A percentile compares a stretch with the other conserved stretches of the same genome.
phyloP scores from a whole-genome alignment of 2,329 filamentous ascomycete species.

The Aspergillus fumigatus region DNA sequence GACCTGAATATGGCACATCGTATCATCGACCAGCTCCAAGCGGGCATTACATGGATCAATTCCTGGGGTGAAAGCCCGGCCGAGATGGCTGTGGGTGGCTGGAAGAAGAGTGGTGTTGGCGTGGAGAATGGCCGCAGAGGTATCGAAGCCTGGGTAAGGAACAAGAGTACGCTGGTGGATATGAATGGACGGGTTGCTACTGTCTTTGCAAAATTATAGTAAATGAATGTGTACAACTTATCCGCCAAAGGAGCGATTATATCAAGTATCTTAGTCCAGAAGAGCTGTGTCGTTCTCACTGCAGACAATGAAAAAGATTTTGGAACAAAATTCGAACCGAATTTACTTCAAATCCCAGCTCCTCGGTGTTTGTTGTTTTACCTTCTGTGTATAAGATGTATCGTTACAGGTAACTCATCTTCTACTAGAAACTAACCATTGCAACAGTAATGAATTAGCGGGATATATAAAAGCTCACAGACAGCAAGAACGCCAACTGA shows the following conservation, averaged over 20 bases:
- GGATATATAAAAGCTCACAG: not conserved
- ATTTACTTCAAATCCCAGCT: too few species aligned
- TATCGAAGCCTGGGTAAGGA: constrained; percentile 75
- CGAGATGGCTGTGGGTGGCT: constrained; percentile 88
- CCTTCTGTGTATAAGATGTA: not conserved
- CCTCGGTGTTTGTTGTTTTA: too few species aligned
- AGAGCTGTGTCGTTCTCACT: not conserved
- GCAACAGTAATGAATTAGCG: not conserved
- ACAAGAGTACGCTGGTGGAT: constrained; percentile 84
- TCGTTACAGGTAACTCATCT: not conserved
- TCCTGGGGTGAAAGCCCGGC: constrained; percentile 90
- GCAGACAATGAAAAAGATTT: too few species aligned
- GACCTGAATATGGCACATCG: constrained; percentile 70
- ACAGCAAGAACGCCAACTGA: not conserved
- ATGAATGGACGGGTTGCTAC: constrained; percentile 67
- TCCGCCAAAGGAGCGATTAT: not conserved
- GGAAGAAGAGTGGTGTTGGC: constrained; percentile 85
- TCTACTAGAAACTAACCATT: not conserved
- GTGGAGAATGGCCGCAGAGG: constrained; percentile 81
- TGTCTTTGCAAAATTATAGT: constrained; percentile 67
- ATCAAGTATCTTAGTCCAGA: not conserved
- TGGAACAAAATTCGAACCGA: too few species aligned
- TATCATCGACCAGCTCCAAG: constrained; percentile 66
- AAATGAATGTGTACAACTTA: not conserved
- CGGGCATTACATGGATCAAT: constrained; percentile 88